These are phyloP conservation scores for Lepraria neglecta DNA, from an alignment of 495 filamentous ascomycete species.

Conservation along the genomic window DNA sequence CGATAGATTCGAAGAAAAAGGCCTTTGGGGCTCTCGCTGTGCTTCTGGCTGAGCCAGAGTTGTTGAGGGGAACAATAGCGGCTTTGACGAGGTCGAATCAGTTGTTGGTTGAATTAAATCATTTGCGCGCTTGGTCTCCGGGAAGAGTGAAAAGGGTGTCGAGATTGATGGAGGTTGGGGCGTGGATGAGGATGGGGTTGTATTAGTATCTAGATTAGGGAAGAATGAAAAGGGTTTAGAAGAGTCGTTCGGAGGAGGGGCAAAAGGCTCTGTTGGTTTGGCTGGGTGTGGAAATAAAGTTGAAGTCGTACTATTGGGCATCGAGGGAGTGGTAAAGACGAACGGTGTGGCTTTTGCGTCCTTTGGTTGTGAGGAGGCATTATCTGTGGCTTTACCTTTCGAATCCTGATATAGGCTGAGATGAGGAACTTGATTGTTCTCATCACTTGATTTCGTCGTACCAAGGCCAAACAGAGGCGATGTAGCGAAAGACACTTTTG, in stretches of 20 bases:
- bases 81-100: not conserved
- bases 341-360: not conserved
- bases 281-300: not conserved
- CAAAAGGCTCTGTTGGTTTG: not conserved
- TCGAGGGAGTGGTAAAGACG: not conserved
- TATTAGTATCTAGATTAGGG: not conserved
- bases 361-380: not conserved
- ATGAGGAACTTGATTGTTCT: not conserved
- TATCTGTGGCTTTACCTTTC: not conserved
- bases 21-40: not conserved
- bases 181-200: not conserved
- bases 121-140: not conserved
- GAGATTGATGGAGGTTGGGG: not conserved
- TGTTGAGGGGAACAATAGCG: not conserved
- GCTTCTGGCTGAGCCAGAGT: not conserved
- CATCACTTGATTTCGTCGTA: not conserved
- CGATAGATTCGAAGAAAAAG: not conserved
- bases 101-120: not conserved
- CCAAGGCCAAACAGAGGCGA: conserved; percentile 13
- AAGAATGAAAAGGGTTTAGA: not conserved
- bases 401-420: not conserved
- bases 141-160: not conserved
- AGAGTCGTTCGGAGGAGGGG: not conserved
- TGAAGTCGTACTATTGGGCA: not conserved
- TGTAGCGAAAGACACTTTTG: conserved; percentile 9